These are phyloP conservation scores for Papilionanthe hybrid DNA, from an alignment of 116 monocot genomes.

Conservation along the genomic window DNA sequence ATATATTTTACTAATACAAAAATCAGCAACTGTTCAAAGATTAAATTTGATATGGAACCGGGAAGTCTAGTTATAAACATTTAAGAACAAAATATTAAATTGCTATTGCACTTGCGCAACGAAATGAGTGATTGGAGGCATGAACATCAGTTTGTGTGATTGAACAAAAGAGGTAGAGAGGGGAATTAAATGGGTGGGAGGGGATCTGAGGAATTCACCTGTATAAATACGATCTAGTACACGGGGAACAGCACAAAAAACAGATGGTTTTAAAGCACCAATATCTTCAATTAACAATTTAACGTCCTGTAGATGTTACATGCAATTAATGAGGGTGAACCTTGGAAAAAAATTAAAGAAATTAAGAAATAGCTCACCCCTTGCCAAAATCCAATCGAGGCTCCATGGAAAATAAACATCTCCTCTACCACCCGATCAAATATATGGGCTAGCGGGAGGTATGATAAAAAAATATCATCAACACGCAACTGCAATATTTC, in stretches of 20 bases:
- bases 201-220: conserved; percentile 30
- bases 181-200: neutral
- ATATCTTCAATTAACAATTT: conserved; percentile 84
- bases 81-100: neutral
- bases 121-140: neutral
- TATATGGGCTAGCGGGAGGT: conserved; percentile 90
- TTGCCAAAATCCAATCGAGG: conserved; percentile 95
- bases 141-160: neutral
- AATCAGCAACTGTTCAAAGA: neutral
- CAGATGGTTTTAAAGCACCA: conserved; percentile 71
- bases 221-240: conserved; percentile 80
- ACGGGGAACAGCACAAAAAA: conserved; percentile 95
- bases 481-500: conserved; percentile 37
- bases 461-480: conserved; percentile 77
- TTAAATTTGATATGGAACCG: neutral
- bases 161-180: neutral
- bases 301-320: conserved; percentile 62
- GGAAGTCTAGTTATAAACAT: neutral
- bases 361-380: conserved; percentile 47
- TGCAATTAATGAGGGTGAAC: neutral
- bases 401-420: conserved; percentile 74
- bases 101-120: neutral
- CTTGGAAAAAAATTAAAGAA: neutral
- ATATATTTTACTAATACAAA: neutral
- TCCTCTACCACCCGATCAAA: conserved; percentile 96